A percentile compares a stretch with the other conserved stretches of the same genome.
phyloP scores from a whole-genome alignment of 441 rosid genomes.

The Populus tomentosa region DNA sequence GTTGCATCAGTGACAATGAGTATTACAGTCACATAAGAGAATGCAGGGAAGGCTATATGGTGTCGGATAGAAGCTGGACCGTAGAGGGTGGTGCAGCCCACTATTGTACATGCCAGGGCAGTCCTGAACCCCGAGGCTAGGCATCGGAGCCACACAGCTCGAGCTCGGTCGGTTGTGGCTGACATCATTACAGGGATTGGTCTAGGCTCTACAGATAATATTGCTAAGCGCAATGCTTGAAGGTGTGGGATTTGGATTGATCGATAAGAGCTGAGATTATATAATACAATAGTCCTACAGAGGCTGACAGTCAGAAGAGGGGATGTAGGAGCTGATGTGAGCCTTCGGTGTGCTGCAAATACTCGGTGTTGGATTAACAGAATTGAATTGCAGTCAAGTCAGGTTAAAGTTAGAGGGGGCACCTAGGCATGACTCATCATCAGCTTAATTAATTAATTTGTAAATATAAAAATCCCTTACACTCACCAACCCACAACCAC shows the following conservation, averaged over 20 bases:
- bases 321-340: conserved; percentile 9
- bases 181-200: conserved; percentile 12
- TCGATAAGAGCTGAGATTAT: background rate
- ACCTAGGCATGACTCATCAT: too few species aligned
- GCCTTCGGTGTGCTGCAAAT: too few species aligned
- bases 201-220: background rate
- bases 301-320: background rate
- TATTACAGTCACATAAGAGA: conserved; percentile 56
- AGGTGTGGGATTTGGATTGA: background rate
- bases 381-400: too few species aligned
- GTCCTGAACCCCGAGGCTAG: conserved; percentile 60
- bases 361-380: too few species aligned
- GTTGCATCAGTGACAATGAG: conserved; percentile 65
- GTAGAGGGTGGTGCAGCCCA: conserved; percentile 51
- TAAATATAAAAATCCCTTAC: too few species aligned
- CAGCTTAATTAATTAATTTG: too few species aligned
- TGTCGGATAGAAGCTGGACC: conserved; percentile 44
- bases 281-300: background rate
- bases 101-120: conserved; percentile 61
- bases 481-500: too few species aligned
- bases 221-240: background rate
- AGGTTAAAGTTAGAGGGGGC: too few species aligned
- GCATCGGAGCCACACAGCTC: conserved; percentile 43
- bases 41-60: conserved; percentile 56
- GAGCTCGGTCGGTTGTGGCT: conserved; percentile 9